These are phyloP conservation scores for Rubia occidens DNA, from an alignment of 305 asterid species.

Conservation along the genomic window DNA sequence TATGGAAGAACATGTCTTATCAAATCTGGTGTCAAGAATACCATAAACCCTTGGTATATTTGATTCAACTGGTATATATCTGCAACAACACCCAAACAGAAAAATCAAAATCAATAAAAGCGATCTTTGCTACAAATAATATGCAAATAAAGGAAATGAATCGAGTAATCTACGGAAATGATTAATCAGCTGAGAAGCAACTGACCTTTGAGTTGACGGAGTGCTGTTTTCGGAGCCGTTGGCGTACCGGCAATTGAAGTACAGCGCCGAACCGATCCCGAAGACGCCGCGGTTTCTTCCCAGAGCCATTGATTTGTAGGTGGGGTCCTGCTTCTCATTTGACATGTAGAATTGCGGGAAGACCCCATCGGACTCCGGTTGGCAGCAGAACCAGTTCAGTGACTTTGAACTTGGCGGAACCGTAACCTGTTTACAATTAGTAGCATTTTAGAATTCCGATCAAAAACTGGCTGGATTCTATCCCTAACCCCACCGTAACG, in stretches of 20 bases:
- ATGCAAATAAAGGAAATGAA: background rate
- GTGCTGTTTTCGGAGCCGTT: conserved; percentile 10
- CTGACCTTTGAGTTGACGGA: conserved; percentile 1
- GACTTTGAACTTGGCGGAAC: conserved; percentile 96
- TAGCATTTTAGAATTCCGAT: background rate
- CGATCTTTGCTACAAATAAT: background rate
- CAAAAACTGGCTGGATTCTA: background rate
- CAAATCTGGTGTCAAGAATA: conserved; percentile 53
- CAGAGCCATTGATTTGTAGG: conserved; percentile 51
- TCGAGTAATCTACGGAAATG: background rate
- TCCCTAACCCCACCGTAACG: background rate
- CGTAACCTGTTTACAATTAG: conserved; percentile 44
- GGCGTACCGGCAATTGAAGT: conserved; percentile 33
- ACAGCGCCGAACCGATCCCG: conserved; percentile 80
- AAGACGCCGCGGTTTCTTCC: conserved; percentile 78
- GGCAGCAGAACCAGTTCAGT: conserved; percentile 78
- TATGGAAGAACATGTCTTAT: conserved; percentile 33
- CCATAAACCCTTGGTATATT: conserved; percentile 77
- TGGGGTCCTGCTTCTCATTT: conserved; percentile 48
- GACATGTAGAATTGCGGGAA: conserved; percentile 73
- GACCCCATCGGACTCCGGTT: conserved; percentile 55
- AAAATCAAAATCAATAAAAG: background rate
- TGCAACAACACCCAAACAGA: conserved; percentile 29
- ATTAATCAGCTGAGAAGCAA: background rate
- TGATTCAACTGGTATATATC: conserved; percentile 55